Conservation (phyloP, 2,329 filamentous ascomycete species). For the Sphaerulina vaccinii region DNA sequence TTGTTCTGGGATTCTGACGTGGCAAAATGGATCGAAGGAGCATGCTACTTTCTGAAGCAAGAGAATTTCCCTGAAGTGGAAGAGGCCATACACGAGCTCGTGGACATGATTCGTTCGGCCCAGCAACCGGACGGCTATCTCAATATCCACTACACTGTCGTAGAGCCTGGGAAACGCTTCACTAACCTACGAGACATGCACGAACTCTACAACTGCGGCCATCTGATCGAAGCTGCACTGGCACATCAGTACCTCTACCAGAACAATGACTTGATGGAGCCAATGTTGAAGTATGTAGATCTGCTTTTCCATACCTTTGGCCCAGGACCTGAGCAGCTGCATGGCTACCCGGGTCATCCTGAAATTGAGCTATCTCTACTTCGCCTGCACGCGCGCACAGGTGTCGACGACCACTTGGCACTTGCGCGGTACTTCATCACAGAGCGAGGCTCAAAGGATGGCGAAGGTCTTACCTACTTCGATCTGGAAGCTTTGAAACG, state of each 20-base stretch:
- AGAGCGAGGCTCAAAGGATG: slow-evolving; percentile 57
- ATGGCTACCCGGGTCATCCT: slow-evolving; percentile 62
- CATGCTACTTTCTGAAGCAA: slow-evolving; percentile 55
- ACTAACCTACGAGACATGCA: slow-evolving; percentile 62
- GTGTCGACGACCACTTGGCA: slow-evolving; percentile 41
- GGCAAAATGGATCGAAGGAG: slow-evolving; percentile 63
- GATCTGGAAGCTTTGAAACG: slow-evolving; percentile 54
- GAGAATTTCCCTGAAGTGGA: slow-evolving; percentile 49
- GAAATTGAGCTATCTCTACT: slow-evolving; percentile 55
- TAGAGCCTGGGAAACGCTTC: slow-evolving; percentile 56
- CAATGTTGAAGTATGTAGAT: slow-evolving; percentile 56
- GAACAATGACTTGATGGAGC: slow-evolving; percentile 53
- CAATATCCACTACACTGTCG: slow-evolving; percentile 62
- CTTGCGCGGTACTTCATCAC: slow-evolving; percentile 58
- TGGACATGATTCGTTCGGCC: slow-evolving; percentile 56
- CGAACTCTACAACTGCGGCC: slow-evolving; percentile 62
- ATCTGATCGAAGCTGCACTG: slow-evolving; percentile 61
- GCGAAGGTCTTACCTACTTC: slow-evolving; percentile 54
- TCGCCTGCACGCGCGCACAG: slow-evolving; percentile 45
- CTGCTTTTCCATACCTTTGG: slow-evolving; percentile 56
- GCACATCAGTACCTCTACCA: slow-evolving; percentile 56
- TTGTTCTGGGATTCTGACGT: slow-evolving; percentile 61
- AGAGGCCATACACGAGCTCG: slow-evolving; percentile 55
- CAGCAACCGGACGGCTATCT: slow-evolving; percentile 62
- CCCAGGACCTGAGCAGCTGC: slow-evolving; percentile 48